A percentile compares a stretch with the other conserved stretches of the same genome.
Evolutionary conservation across 306 rosid genomes (phyloP).

Genomic region (Prunus salicina): DNA sequence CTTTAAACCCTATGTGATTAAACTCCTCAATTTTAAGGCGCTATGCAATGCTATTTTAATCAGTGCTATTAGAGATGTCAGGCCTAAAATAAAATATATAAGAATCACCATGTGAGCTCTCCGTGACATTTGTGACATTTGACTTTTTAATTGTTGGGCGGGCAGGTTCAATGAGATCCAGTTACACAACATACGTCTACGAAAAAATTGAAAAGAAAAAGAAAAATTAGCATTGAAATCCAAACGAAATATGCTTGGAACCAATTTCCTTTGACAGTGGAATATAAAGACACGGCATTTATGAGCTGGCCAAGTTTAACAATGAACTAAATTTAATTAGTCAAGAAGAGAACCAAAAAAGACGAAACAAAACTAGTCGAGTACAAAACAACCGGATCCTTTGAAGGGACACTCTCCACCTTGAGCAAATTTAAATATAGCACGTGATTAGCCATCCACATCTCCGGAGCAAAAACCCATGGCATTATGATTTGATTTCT

Average conservation of each 20-base stretch:
- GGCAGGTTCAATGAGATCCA: no score
- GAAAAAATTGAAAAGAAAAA: background rate
- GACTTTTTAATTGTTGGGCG: no score
- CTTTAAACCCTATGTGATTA: no score
- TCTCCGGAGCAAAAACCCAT: constrained; percentile 63
- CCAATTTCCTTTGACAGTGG: background rate
- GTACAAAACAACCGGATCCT: constrained; percentile 64
- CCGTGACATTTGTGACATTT: no score
- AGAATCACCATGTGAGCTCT: no score
- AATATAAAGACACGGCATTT: constrained; percentile 17
- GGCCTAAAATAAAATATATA: no score
- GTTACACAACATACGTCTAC: no score
- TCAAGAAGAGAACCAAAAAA: constrained; percentile 18
- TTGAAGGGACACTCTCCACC: constrained; percentile 41
- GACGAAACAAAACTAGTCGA: constrained; percentile 43
- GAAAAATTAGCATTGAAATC: background rate
- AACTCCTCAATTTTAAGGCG: no score
- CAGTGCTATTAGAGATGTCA: no score
- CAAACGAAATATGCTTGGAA: background rate
- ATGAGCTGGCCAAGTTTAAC: constrained; percentile 49
- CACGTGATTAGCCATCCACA: constrained; percentile 41
- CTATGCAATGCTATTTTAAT: no score
- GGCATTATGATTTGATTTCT: constrained; percentile 55
- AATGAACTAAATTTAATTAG: constrained; percentile 40
- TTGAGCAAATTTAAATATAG: constrained; percentile 30